phyloP scores from a whole-genome alignment of 2,329 filamentous ascomycete species.

The Ceratocystis diversiconidia region DNA sequence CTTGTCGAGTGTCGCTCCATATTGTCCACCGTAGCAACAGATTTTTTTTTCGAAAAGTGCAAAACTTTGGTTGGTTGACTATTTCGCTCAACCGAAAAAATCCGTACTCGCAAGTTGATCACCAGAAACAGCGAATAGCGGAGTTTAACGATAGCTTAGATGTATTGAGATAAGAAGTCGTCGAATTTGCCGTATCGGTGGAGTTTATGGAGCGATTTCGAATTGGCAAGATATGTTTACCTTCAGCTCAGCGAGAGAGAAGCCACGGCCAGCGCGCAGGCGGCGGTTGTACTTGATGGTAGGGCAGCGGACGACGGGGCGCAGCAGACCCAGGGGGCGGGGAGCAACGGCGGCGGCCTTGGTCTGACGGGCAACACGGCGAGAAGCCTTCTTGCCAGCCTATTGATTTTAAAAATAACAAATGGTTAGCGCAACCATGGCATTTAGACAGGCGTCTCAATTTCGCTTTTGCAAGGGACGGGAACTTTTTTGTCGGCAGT shows the following conservation, averaged over 20 bases:
- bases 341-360: slow-evolving; percentile 94
- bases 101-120: neutral
- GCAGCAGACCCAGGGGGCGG: slow-evolving; percentile 91
- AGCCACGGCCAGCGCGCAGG: slow-evolving; percentile 89
- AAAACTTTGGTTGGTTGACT: neutral
- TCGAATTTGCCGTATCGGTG: neutral
- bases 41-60: neutral
- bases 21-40: slow-evolving; percentile 2
- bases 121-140: neutral
- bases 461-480: neutral
- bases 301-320: slow-evolving; percentile 93
- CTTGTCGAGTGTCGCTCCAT: slow-evolving; percentile 1
- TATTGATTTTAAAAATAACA: slow-evolving; percentile 29
- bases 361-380: slow-evolving; percentile 77
- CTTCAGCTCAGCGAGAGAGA: slow-evolving; percentile 96
- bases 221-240: slow-evolving; percentile 36
- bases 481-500: neutral
- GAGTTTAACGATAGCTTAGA: too few relatives aligned
- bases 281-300: slow-evolving; percentile 99
- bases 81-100: neutral
- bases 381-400: slow-evolving; percentile 91
- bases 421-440: slow-evolving; percentile 15
- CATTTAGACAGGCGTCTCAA: slow-evolving; percentile 3
- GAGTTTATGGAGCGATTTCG: neutral
- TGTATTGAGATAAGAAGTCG: neutral